Conservation (phyloP, 2,329 filamentous ascomycete genomes). For the Colletotrichum musae region DNA sequence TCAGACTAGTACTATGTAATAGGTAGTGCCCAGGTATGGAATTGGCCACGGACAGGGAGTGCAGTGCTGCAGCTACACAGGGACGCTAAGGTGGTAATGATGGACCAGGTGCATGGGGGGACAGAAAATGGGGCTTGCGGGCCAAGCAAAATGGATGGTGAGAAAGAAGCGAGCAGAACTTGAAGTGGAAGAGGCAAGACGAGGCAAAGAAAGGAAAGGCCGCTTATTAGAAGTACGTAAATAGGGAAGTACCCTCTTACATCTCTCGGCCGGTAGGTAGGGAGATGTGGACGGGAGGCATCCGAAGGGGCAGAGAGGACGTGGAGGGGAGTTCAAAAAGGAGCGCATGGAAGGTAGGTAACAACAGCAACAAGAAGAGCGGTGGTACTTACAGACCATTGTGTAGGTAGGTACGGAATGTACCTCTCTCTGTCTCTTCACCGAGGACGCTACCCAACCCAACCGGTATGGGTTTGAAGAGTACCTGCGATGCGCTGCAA, state of each 20-base stretch:
- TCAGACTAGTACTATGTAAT: too few relatives aligned
- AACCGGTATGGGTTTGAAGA: too few relatives aligned
- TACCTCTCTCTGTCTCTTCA: too few relatives aligned
- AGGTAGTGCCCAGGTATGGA: too few relatives aligned
- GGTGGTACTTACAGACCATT: conserved; percentile 42
- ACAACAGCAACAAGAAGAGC: background rate
- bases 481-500: background rate
- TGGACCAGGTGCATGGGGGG: background rate
- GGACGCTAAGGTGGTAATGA: background rate
- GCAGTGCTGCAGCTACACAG: background rate
- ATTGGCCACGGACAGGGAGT: background rate
- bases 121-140: background rate
- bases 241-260: too few relatives aligned
- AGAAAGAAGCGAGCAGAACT: conserved; percentile 15
- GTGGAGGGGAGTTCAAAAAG: too few relatives aligned
- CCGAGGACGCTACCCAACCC: too few relatives aligned
- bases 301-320: too few relatives aligned
- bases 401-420: conserved; percentile 3
- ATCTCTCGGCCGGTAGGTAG: too few relatives aligned
- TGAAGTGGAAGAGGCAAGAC: conserved; percentile 21
- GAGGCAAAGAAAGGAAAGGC: background rate
- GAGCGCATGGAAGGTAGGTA: too few relatives aligned
- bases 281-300: too few relatives aligned
- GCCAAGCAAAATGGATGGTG: conserved; percentile 5
- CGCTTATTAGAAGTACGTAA: background rate